Conservation (phyloP, 257 asterid genomes). For the Penstemon eatonii region DNA sequence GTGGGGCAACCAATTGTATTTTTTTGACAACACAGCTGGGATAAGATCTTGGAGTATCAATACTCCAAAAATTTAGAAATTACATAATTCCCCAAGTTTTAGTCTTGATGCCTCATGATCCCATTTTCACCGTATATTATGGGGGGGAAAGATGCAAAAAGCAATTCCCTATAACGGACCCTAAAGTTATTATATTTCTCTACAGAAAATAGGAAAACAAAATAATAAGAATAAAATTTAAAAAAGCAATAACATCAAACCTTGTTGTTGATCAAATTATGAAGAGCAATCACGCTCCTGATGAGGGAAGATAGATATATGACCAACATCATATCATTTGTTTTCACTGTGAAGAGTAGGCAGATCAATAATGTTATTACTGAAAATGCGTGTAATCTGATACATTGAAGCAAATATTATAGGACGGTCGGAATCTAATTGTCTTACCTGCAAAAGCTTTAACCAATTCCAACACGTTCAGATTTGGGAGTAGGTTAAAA, state of each 20-base stretch:
- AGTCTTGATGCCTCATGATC: too few species aligned
- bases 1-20: too few species aligned
- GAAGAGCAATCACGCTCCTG: conserved; percentile 93
- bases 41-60: too few species aligned
- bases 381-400: not conserved
- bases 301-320: conserved; percentile 87
- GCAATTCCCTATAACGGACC: too few species aligned
- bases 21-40: too few species aligned
- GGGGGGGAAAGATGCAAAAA: too few species aligned
- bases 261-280: conserved; percentile 92
- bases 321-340: conserved; percentile 96
- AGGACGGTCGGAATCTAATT: not conserved
- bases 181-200: too few species aligned
- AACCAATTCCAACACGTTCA: conserved; percentile 71
- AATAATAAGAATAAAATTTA: not conserved
- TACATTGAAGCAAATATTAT: not conserved
- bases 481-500: conserved; percentile 87
- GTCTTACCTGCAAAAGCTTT: conserved; percentile 81
- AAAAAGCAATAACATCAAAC: conserved; percentile 39
- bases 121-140: too few species aligned
- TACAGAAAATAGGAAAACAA: not conserved
- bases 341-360: conserved; percentile 62
- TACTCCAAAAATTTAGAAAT: too few species aligned
- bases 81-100: too few species aligned
- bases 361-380: conserved; percentile 9